A percentile compares a stretch with the other conserved stretches of the same genome.
Conservation (phyloP, 2,329 filamentous ascomycete species). For the Piedraia hortae region DNA sequence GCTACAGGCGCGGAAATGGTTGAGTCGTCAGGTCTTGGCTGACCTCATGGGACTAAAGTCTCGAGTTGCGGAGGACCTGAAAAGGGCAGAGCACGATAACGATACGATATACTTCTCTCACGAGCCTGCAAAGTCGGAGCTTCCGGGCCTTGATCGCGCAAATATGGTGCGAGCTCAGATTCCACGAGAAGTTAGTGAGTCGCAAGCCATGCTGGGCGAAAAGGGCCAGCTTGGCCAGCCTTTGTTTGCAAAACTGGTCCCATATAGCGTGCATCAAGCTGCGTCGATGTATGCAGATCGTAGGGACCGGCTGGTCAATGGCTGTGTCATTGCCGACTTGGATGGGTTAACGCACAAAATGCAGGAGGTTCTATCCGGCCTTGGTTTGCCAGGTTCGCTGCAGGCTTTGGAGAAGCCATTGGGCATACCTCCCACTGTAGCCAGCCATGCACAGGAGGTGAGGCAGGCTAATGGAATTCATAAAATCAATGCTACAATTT, state of each 20-base stretch:
- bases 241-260: conserved; percentile 72
- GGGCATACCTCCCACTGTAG: conserved; percentile 57
- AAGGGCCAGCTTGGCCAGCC: conserved; percentile 45
- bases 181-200: conserved; percentile 57
- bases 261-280: conserved; percentile 83
- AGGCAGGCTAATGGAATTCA: conserved; percentile 68
- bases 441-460: conserved; percentile 82
- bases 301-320: conserved; percentile 69
- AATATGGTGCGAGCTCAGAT: conserved; percentile 62
- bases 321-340: conserved; percentile 59
- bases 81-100: conserved; percentile 84
- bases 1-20: conserved; percentile 54
- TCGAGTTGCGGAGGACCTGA: conserved; percentile 62
- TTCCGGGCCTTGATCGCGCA: conserved; percentile 61
- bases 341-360: conserved; percentile 57
- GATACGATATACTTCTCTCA: conserved; percentile 75
- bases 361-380: conserved; percentile 48
- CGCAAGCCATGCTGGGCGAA: conserved; percentile 54
- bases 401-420: conserved; percentile 89
- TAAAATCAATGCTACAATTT: conserved; percentile 49
- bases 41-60: conserved; percentile 65
- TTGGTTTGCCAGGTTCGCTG: conserved; percentile 74
- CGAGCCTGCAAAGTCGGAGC: conserved; percentile 66
- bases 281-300: conserved; percentile 87
- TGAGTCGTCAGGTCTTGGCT: conserved; percentile 54